phyloP scores from a whole-genome alignment of 805 yeast species.

The Yarrowia sp. region DNA sequence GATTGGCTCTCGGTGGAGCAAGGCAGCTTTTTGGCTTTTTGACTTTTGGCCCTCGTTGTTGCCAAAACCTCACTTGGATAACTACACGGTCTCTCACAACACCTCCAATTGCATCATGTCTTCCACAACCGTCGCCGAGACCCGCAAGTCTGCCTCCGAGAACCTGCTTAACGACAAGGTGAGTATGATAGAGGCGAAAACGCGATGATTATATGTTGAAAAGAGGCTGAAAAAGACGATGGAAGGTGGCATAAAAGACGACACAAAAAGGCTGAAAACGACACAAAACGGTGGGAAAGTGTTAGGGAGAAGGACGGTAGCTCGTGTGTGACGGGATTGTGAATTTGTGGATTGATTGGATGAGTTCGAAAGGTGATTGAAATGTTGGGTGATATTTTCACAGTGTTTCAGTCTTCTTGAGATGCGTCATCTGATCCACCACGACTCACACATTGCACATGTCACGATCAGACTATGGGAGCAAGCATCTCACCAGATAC shows the following conservation, averaged over 20 bases:
- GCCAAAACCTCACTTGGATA: not conserved
- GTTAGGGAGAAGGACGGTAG: no score
- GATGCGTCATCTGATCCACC: no score
- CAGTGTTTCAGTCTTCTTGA: no score
- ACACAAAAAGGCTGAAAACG: no score
- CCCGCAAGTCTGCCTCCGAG: conserved; percentile 34
- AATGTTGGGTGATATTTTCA: no score
- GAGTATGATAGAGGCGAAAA: conserved; percentile 23
- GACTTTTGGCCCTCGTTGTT: conserved; percentile 18
- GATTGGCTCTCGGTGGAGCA: conserved; percentile 20
- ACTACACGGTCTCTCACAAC: not conserved
- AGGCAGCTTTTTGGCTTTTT: conserved; percentile 22
- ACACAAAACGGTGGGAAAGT: no score
- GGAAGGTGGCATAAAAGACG: not conserved
- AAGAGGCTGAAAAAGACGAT: not conserved
- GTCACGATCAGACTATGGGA: no score
- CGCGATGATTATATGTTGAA: not conserved
- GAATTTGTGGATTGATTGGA: no score
- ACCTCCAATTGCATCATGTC: conserved; percentile 26
- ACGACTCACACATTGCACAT: no score
- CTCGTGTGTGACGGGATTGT: no score
- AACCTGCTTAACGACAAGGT: conserved; percentile 42
- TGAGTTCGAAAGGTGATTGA: no score
- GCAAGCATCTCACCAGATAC: no score
- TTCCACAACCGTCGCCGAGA: conserved; percentile 27